phyloP scores from a whole-genome alignment of 2,329 filamentous ascomycete genomes.

The Botrytis sinoallii region DNA sequence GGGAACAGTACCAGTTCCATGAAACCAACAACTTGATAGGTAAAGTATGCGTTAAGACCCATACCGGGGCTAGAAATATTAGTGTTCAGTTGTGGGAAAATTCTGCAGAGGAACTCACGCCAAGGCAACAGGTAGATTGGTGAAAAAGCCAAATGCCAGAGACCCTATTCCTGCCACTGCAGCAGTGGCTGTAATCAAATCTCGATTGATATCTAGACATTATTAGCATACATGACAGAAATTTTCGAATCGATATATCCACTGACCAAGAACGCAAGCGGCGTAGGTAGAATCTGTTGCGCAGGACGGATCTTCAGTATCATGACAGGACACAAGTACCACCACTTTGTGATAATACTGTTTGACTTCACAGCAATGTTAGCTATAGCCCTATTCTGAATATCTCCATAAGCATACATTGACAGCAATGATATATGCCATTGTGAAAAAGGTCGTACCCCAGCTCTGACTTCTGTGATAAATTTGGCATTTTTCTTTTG shows the following conservation, averaged over 20 bases:
- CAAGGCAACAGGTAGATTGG: conserved; percentile 74
- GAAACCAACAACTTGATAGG: conserved; percentile 63
- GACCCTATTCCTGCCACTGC: conserved; percentile 72
- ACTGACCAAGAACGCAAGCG: conserved; percentile 41
- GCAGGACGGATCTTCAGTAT: conserved; percentile 35
- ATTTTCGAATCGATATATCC: background rate
- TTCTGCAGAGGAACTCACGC: conserved; percentile 53
- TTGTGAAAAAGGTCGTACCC: conserved; percentile 74
- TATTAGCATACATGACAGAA: background rate
- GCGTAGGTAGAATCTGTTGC: conserved; percentile 41
- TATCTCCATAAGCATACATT: conserved; percentile 46
- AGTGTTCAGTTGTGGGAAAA: background rate
- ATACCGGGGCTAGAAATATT: conserved; percentile 54
- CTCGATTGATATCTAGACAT: conserved; percentile 37
- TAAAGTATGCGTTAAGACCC: conserved; percentile 67
- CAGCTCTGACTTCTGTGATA: conserved; percentile 74
- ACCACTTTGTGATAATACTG: conserved; percentile 71
- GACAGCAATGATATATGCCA: conserved; percentile 82
- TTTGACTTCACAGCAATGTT: conserved; percentile 53
- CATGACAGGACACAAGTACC: conserved; percentile 66
- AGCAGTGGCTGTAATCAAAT: conserved; percentile 81
- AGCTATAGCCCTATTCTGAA: background rate
- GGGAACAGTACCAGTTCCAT: conserved; percentile 54
- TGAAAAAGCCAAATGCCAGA: conserved; percentile 74
- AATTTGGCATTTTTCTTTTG: conserved; percentile 68